Evolutionary conservation across 257 asterid genomes (phyloP), one percentile per base, ranked within the genome.

Genomic region (Plantago elongata): DNA sequence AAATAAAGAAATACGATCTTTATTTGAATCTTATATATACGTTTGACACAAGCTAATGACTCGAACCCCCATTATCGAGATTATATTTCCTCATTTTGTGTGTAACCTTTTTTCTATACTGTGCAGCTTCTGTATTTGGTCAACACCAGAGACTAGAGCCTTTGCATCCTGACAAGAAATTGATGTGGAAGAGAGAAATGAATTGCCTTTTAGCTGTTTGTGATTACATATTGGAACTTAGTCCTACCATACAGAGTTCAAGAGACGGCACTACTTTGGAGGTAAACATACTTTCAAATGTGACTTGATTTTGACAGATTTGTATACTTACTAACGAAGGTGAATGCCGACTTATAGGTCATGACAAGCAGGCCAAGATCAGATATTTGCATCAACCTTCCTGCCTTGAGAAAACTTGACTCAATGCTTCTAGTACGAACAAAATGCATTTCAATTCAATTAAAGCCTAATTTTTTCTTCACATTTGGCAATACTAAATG

Each of bases 111-210:
- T 22, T 10, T 15, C 17, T 37, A 13, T 67, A 61, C 43, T 55
- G 49, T 72, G 81, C 90, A 89, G 97, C 88, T 63, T 83, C 99
- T 6, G 76, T 87, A 54, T 93, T 83, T 74, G 96, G 95, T 7
- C 94, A 85, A 18, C 92, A 85, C 37, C 85, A 76, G 71, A 81
- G 81, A 66, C 63, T 93, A 63, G 94, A 89, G 78, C 96, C 96
- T 52, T 64, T 91, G 70, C 77, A 71, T 61, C 64, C 50, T 18
- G 95, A 88, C 9, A 88, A 81, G 77, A 85, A 79, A 65, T 16
- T 69, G 69, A 88, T 81, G 91, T 91, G 96, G 98, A 84, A 74
- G 72, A 81, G 94, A 78, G 98, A 88, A 77, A 91, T 88, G 95
- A 79, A 77, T 27, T 91, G 95, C 62, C 75, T 88, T 52, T 42